A percentile compares a stretch with the other conserved stretches of the same genome.
These are phyloP conservation scores for Backusella tuberculispora DNA, from an alignment of 192 early-diverging fungal species.

Conservation along the genomic window DNA sequence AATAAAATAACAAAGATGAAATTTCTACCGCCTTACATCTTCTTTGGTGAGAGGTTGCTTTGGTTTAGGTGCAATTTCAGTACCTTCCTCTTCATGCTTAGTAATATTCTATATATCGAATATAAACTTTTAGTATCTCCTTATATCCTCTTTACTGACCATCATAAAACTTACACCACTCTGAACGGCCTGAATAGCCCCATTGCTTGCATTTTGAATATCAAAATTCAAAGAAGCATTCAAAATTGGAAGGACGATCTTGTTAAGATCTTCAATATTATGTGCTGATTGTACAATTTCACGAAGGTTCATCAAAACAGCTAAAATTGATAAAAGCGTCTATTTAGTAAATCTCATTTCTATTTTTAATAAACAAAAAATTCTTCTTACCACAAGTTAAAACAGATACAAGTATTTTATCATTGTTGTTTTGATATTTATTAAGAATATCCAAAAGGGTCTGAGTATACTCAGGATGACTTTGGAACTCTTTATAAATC, in stretches of 20 bases:
- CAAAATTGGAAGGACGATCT: conserved; percentile 51
- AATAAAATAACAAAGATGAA: neutral
- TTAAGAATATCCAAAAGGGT: conserved; percentile 55
- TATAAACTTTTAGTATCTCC: neutral
- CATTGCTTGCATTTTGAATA: conserved; percentile 51
- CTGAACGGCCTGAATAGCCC: conserved; percentile 40
- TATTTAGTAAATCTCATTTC: neutral
- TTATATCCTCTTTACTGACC: neutral
- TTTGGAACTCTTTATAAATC: conserved; percentile 58
- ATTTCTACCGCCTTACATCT: conserved; percentile 29
- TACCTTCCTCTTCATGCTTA: conserved; percentile 39
- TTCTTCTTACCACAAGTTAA: conserved; percentile 59
- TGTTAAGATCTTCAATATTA: conserved; percentile 48
- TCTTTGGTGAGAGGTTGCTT: conserved; percentile 38
- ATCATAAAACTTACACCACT: conserved; percentile 43
- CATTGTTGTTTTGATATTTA: conserved; percentile 46
- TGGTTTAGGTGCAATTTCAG: conserved; percentile 42
- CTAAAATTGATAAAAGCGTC: conserved; percentile 23
- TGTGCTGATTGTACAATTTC: conserved; percentile 42
- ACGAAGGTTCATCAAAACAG: conserved; percentile 56
- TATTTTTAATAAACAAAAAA: neutral
- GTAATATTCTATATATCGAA: conserved; percentile 29
- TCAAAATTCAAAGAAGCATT: conserved; percentile 50
- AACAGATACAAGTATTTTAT: conserved; percentile 66
- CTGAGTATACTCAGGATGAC: conserved; percentile 57